These are phyloP conservation scores for Madurella mycetomatis DNA, from an alignment of 2,329 filamentous ascomycete genomes.

Conservation along the genomic window DNA sequence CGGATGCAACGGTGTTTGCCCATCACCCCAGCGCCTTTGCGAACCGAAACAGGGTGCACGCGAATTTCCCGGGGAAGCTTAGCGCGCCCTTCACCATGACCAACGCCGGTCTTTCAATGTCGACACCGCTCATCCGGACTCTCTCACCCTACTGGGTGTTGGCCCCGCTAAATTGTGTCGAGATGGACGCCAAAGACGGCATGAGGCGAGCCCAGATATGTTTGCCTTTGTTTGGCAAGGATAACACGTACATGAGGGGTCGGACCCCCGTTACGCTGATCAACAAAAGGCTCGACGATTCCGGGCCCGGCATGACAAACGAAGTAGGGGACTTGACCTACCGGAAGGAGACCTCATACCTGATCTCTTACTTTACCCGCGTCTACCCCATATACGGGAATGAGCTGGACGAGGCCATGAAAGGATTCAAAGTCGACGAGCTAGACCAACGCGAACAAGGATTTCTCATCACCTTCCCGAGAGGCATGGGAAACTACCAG, in stretches of 20 bases:
- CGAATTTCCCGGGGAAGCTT: constrained; percentile 10
- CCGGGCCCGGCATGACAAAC: too few species aligned
- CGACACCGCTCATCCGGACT: constrained; percentile 21
- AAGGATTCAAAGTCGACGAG: constrained; percentile 11
- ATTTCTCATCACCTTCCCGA: constrained; percentile 23
- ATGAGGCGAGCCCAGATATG: constrained; percentile 46
- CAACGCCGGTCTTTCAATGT: constrained; percentile 23
- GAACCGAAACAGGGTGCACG: constrained; percentile 7
- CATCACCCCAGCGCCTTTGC: constrained; percentile 20
- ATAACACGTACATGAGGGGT: constrained; percentile 20
- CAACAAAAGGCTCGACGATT: constrained; percentile 8
- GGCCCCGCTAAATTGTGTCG: constrained; percentile 45
- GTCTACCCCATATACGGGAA: constrained; percentile 20
- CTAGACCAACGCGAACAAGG: constrained; percentile 1
- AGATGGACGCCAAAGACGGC: constrained; percentile 38
- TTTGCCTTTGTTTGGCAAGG: constrained; percentile 35
- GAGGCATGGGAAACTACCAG: constrained; percentile 15
- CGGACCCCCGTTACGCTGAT: constrained; percentile 19
- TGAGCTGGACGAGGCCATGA: constrained; percentile 19
- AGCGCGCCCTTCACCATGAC: constrained; percentile 21
- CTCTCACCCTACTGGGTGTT: constrained; percentile 35
- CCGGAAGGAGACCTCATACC: constrained; percentile 12
- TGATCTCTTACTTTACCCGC: constrained; percentile 20
- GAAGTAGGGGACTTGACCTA: constrained; percentile 17
- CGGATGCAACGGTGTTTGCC: constrained; percentile 19